Evolutionary conservation across 1,139 yeast genomes (phyloP), one percentile per base, ranked within the genome.

Genomic region (Zhuliangozyma parablackwelliae): DNA sequence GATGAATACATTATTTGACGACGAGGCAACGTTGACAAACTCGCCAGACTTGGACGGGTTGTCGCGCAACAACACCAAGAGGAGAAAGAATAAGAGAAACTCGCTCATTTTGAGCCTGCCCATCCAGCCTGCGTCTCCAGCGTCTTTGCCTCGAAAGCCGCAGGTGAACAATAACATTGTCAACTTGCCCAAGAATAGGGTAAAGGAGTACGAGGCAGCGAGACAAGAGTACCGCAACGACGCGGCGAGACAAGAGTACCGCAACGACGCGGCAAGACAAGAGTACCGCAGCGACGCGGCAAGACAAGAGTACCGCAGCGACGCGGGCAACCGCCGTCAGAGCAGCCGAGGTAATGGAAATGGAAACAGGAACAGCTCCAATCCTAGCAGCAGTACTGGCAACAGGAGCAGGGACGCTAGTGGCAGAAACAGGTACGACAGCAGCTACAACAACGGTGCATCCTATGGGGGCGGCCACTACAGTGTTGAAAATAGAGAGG

Each of bases 1-100:
- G 1, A 53, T 66, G 32, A 57, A 57, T 36, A 46, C 50, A 21
- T 59, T 65, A n/a, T 60, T 62, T 46, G 72, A 64, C 36, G 71
- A 65, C 35, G 71, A 64, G 23, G 55, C 59, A 5, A 59, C 67
- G 2, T 51, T 60, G 33, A 50, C 56, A 16, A 57, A 49, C 31
- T 54, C 64, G 10, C 62, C 64, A 1, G 63, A 60, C 30, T 32
- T 32, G 11, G 40, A 36, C 3, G 41, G 43, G 32, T 54, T 25
- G 50, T 55, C 25, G 57, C 62, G 29, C 32, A 31, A 25, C 29
- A 62, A 55, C 42, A 52, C 65, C 10, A 63, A 58, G 43, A 53
- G 47, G 40, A 57, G 63, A 38, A 61, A 57, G 43, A 63, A 58
- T 38, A 63, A 62, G 50, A 56, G 69, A 35, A 57, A 52, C 39